Conservation (phyloP, 2,329 filamentous ascomycete species). For the Paracamarosporium sp. region DNA sequence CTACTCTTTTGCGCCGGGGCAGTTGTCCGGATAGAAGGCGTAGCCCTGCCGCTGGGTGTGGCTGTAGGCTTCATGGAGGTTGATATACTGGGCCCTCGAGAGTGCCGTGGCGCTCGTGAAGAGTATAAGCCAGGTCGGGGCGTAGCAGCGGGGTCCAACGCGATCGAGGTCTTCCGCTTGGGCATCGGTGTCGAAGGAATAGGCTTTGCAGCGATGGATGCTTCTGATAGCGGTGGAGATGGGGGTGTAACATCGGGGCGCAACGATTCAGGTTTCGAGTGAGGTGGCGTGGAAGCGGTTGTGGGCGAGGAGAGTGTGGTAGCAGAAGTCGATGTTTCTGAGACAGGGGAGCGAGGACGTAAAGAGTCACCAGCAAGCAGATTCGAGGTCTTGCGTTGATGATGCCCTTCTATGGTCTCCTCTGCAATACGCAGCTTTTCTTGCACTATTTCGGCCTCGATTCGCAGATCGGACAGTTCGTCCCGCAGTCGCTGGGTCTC, state of each 20-base stretch:
- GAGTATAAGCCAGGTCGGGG: conserved; percentile 60
- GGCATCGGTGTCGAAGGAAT: conserved; percentile 50
- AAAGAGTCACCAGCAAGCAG: conserved; percentile 57
- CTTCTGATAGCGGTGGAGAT: conserved; percentile 91
- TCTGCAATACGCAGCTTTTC: conserved; percentile 86
- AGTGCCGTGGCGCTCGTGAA: conserved; percentile 55
- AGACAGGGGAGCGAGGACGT: conserved; percentile 71
- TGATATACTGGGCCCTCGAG: conserved; percentile 66
- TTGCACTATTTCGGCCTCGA: conserved; percentile 92
- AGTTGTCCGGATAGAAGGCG: conserved; percentile 50
- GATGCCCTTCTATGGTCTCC: conserved; percentile 56
- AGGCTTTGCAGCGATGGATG: conserved; percentile 64
- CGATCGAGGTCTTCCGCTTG: conserved; percentile 52
- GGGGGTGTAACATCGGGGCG: conserved; percentile 81
- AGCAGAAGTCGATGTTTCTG: conserved; percentile 79
- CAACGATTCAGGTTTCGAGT: conserved; percentile 66
- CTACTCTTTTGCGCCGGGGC: conserved; percentile 43
- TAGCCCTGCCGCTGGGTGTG: conserved; percentile 47
- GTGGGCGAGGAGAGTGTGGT: conserved; percentile 87
- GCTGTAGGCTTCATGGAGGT: conserved; percentile 43
- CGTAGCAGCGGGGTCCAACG: conserved; percentile 59
- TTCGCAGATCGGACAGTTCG: conserved; percentile 89
- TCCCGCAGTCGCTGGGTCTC: conserved; percentile 89
- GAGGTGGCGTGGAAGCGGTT: conserved; percentile 84
- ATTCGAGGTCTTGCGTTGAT: conserved; percentile 58